phyloP scores from a whole-genome alignment of 2,329 filamentous ascomycete genomes.

The Exophiala sp. region DNA sequence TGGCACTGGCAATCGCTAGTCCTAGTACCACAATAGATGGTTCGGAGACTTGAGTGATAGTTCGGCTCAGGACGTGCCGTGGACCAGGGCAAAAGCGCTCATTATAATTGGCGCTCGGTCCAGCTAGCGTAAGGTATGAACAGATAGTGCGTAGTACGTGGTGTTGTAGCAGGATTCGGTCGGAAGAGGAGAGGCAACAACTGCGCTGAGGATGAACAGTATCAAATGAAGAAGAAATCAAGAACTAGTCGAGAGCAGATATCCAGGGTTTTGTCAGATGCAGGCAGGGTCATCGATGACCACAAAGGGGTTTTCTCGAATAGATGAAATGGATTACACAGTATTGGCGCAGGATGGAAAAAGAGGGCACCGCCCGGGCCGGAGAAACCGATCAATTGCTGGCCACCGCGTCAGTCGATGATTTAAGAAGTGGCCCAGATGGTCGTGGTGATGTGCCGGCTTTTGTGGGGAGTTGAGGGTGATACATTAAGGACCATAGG shows the following conservation, averaged over 20 bases:
- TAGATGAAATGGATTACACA: neutral
- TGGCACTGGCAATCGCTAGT: neutral
- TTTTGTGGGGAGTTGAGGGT: neutral
- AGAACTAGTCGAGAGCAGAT: neutral
- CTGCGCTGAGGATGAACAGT: no score
- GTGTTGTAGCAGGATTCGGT: neutral
- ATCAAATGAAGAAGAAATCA: neutral
- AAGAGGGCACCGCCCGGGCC: neutral
- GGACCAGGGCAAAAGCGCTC: neutral
- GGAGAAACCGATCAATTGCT: neutral
- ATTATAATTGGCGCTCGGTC: neutral
- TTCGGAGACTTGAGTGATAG: conserved; percentile 1
- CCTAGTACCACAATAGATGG: neutral
- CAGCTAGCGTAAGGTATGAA: neutral
- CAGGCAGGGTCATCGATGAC: neutral
- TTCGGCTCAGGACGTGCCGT: conserved; percentile 7
- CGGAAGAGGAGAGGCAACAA: neutral
- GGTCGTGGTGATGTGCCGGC: neutral
- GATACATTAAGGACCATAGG: neutral
- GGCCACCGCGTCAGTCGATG: neutral
- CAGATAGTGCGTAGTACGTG: no score
- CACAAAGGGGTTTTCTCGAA: neutral
- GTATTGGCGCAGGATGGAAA: neutral
- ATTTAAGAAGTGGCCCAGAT: neutral
- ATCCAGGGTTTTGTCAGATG: neutral